Evolutionary conservation across 1,284 basidiomycete species (phyloP).

Genomic region (Tylopilus sp.): DNA sequence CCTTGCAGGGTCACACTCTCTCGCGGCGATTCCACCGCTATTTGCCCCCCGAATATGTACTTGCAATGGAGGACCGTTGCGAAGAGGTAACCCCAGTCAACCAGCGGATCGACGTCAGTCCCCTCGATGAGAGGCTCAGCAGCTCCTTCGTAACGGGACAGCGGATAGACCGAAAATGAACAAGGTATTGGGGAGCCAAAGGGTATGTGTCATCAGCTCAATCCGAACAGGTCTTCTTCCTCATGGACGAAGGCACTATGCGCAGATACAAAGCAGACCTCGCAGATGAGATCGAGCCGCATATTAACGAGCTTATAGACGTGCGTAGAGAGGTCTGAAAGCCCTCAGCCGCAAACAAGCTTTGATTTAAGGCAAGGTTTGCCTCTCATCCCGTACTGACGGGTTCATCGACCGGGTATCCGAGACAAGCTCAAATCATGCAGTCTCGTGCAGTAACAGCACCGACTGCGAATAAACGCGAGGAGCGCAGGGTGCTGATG

Average conservation of each 20-base stretch:
- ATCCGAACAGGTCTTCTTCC: constrained; percentile 56
- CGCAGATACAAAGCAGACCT: constrained; percentile 66
- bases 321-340: constrained; percentile 64
- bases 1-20: constrained; percentile 57
- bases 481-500: constrained; percentile 58
- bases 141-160: constrained; percentile 65
- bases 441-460: constrained; percentile 42
- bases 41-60: constrained; percentile 74
- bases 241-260: constrained; percentile 66
- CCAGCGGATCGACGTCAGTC: neutral
- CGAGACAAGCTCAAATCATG: constrained; percentile 39
- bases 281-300: constrained; percentile 74
- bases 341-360: constrained; percentile 56
- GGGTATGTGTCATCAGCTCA: constrained; percentile 37
- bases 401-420: neutral
- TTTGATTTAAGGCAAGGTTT: constrained; percentile 57
- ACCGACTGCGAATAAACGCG: constrained; percentile 60
- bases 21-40: constrained; percentile 54
- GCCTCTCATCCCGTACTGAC: constrained; percentile 2
- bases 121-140: constrained; percentile 62
- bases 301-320: constrained; percentile 67
- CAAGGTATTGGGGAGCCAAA: constrained; percentile 59
- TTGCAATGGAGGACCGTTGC: constrained; percentile 70
- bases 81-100: constrained; percentile 48
- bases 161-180: constrained; percentile 65